These are phyloP conservation scores for Nicotiana obtusifolia DNA, from an alignment of 257 asterid genomes.

Conservation along the genomic window DNA sequence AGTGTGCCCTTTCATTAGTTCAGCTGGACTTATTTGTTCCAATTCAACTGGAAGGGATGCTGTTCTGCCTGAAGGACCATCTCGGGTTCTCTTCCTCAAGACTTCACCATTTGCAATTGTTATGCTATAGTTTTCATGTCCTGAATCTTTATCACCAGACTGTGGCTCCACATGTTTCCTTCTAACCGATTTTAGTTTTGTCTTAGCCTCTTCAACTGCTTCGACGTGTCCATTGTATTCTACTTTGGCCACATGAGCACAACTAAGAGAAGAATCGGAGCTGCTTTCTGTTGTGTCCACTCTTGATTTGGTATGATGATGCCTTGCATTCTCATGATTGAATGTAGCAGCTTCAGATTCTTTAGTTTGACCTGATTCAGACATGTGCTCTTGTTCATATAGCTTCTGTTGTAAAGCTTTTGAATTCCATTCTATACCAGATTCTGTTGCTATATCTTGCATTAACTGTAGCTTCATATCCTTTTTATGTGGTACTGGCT, in stretches of 20 bases:
- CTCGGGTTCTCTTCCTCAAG: slow-evolving; percentile 21
- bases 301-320: slow-evolving; percentile 26
- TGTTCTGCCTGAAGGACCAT: slow-evolving; percentile 20
- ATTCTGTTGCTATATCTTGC: slow-evolving; percentile 64
- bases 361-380: slow-evolving; percentile 18
- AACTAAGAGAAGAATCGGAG: neutral
- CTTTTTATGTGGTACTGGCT: slow-evolving; percentile 33
- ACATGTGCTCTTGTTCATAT: slow-evolving; percentile 11
- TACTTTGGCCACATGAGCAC: neutral
- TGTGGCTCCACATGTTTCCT: slow-evolving; percentile 14
- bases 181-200: slow-evolving; percentile 47
- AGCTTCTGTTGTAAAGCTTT: slow-evolving; percentile 57
- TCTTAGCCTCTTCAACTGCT: slow-evolving; percentile 3
- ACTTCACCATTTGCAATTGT: slow-evolving; percentile 6
- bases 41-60: slow-evolving; percentile 48
- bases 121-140: neutral
- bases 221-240: neutral
- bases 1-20: slow-evolving; percentile 28
- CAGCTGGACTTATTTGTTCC: slow-evolving; percentile 15
- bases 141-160: neutral
- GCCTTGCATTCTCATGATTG: neutral
- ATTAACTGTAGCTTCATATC: slow-evolving; percentile 58
- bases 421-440: slow-evolving; percentile 51
- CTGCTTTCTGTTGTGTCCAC: neutral
- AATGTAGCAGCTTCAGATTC: neutral